These are phyloP conservation scores for Dioscorea zingiberensis DNA, from an alignment of 106 monocot genomes.

Conservation along the genomic window DNA sequence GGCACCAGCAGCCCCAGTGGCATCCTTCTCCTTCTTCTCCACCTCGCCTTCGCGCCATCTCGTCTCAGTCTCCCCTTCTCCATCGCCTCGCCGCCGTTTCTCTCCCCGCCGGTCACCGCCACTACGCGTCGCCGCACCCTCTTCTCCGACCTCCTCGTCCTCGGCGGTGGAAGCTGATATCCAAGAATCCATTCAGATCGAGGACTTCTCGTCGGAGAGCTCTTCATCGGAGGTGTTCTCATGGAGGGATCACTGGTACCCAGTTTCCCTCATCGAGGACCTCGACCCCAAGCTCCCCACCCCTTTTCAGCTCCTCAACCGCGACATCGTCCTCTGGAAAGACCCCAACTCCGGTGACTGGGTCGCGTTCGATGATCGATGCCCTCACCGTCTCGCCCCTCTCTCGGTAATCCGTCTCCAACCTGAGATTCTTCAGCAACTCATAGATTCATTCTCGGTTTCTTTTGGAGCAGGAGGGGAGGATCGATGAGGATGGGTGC, in stretches of 20 bases:
- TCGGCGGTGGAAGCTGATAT: too few species aligned
- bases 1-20: conserved; percentile 2
- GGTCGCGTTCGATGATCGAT: conserved; percentile 82
- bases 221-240: conserved; percentile 54
- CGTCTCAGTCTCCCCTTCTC: neutral
- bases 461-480: conserved; percentile 64
- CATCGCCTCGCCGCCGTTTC: neutral
- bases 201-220: conserved; percentile 13
- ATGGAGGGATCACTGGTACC: conserved; percentile 97
- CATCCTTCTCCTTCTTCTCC: conserved; percentile 11
- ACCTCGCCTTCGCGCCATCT: neutral
- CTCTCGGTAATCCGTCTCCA: conserved; percentile 51
- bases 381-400: conserved; percentile 95
- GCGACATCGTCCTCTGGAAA: conserved; percentile 88
- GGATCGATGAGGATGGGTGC: conserved; percentile 92
- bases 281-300: conserved; percentile 69
- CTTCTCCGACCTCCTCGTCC: conserved; percentile 29
- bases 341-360: conserved; percentile 68
- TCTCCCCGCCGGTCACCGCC: neutral
- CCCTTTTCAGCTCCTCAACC: conserved; percentile 93
- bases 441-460: neutral
- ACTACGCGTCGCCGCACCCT: conserved; percentile 31
- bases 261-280: conserved; percentile 84
- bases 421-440: neutral
- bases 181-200: conserved; percentile 5